Conservation (phyloP, 2,329 filamentous ascomycete species). For the Fusarium brachygibbosum region DNA sequence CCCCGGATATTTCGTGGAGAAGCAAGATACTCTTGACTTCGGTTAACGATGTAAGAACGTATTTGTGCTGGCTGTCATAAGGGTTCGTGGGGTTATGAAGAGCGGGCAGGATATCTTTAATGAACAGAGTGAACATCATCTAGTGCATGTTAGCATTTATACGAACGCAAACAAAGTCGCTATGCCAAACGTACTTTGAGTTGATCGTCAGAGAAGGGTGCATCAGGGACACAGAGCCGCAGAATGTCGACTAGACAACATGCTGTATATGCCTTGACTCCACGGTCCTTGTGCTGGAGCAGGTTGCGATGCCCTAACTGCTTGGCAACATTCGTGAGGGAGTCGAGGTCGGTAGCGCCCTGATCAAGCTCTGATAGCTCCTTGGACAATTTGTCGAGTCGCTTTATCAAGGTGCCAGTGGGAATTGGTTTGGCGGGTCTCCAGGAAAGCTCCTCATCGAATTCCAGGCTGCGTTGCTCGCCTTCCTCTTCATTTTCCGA, state of each 20-base stretch:
- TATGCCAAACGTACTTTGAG: slow-evolving; percentile 75
- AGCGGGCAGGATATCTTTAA: slow-evolving; percentile 84
- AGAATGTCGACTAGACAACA: slow-evolving; percentile 95
- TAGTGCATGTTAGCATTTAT: slow-evolving; percentile 56
- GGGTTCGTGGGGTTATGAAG: slow-evolving; percentile 88
- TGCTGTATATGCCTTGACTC: slow-evolving; percentile 89
- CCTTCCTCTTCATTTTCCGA: slow-evolving; percentile 46
- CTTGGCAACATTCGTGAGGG: slow-evolving; percentile 85
- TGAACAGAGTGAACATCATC: slow-evolving; percentile 94
- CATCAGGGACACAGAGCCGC: slow-evolving; percentile 91
- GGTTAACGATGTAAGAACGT: slow-evolving; percentile 87
- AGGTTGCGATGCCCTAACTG: slow-evolving; percentile 87
- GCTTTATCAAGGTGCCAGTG: slow-evolving; percentile 82
- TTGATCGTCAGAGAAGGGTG: slow-evolving; percentile 90
- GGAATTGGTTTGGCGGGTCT: slow-evolving; percentile 90
- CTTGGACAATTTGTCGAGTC: slow-evolving; percentile 83
- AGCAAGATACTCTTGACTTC: slow-evolving; percentile 96
- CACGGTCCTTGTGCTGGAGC: slow-evolving; percentile 90
- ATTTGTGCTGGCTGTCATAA: slow-evolving; percentile 94
- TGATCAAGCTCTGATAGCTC: slow-evolving; percentile 91
- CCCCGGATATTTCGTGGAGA: slow-evolving; percentile 86
- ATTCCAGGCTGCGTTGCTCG: slow-evolving; percentile 69
- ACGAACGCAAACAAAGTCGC: neutral
- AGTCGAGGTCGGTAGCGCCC: slow-evolving; percentile 85
- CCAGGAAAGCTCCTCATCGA: slow-evolving; percentile 91